phyloP scores from a whole-genome alignment of 495 filamentous ascomycete genomes.

The Penicillium fimorum region DNA sequence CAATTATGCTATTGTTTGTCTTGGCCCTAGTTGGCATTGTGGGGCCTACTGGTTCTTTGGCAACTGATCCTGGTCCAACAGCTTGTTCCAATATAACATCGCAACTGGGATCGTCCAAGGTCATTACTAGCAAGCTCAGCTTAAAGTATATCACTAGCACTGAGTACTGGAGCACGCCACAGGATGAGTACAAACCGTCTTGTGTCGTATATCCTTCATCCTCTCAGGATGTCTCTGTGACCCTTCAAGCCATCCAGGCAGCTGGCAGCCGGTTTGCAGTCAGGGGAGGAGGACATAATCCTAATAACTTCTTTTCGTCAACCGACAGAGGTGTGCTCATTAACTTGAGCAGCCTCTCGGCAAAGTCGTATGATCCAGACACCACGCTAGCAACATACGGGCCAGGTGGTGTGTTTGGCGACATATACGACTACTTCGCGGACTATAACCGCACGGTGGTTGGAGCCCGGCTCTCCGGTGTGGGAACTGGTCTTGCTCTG shows the following conservation, averaged over 20 bases:
- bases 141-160: conserved; percentile 18
- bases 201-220: conserved; percentile 33
- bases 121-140: conserved; percentile 18
- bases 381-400: conserved; percentile 35
- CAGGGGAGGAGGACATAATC: conserved; percentile 46
- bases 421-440: conserved; percentile 32
- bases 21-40: conserved; percentile 12
- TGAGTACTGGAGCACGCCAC: conserved; percentile 49
- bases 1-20: conserved; percentile 10
- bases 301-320: conserved; percentile 41
- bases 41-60: conserved; percentile 8
- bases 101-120: conserved; percentile 24
- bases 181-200: conserved; percentile 32
- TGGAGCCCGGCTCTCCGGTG: conserved; percentile 32
- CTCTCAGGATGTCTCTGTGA: conserved; percentile 28
- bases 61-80: conserved; percentile 14
- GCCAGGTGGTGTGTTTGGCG: conserved; percentile 33
- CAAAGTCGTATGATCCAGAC: conserved; percentile 29
- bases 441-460: conserved; percentile 34
- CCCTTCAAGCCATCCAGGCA: conserved; percentile 25
- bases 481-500: conserved; percentile 34
- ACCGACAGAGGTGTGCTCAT: conserved; percentile 44
- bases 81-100: conserved; percentile 26
- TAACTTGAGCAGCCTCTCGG: conserved; percentile 35
- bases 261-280: conserved; percentile 43